These are phyloP conservation scores for Oryza longistaminata DNA, from an alignment of 176 grass and related monocot genomes.

Conservation along the genomic window DNA sequence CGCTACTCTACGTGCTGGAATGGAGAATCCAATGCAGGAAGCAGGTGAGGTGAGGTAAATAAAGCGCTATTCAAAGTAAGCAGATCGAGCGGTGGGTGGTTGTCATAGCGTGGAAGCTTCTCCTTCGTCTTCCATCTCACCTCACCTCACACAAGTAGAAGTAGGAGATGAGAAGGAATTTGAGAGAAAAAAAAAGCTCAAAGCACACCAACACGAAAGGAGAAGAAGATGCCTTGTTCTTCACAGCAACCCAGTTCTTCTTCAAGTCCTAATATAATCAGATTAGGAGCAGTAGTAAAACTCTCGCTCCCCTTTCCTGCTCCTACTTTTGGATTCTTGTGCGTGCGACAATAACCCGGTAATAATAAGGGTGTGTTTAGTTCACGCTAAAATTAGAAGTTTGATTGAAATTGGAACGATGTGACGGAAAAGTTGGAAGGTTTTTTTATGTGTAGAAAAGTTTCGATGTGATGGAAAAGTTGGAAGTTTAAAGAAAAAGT, in stretches of 20 bases:
- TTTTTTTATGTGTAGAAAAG: no score
- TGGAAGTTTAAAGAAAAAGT: no score
- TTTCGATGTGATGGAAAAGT: no score
- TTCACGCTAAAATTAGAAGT: no score
- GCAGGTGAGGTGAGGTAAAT: background rate
- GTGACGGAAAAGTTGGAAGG: no score
- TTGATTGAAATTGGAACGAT: no score
- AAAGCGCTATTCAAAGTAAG: background rate
- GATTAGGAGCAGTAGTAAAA: no score
- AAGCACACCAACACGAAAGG: no score
- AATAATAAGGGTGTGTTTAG: no score
- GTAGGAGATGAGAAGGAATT: conserved; percentile 29
- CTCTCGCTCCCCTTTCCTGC: background rate
- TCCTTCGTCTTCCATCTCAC: background rate
- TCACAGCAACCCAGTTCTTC: background rate
- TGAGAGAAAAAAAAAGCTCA: background rate
- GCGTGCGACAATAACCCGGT: background rate
- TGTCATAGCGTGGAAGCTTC: conserved; percentile 47
- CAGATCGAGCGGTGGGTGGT: background rate
- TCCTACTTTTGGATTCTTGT: background rate
- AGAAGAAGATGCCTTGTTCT: background rate
- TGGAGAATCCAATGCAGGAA: conserved; percentile 17
- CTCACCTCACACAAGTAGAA: background rate
- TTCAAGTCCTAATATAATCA: background rate
- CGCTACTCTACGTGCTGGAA: background rate